These are phyloP conservation scores for Capsicum rhomboideum DNA, from an alignment of 257 asterid species.

Conservation along the genomic window DNA sequence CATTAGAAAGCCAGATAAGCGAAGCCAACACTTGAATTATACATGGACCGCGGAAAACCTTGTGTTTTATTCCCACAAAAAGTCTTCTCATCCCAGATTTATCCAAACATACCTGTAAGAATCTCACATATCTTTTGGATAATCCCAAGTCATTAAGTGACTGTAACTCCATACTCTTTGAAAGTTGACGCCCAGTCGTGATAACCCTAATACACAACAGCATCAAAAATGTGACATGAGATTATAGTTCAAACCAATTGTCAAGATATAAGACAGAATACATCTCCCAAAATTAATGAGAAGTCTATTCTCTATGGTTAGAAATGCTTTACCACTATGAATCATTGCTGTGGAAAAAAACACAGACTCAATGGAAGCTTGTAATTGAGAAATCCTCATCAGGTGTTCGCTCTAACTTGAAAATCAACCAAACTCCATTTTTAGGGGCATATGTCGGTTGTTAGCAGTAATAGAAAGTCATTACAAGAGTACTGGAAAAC, in stretches of 20 bases:
- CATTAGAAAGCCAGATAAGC: not conserved
- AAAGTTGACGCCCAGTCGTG: constrained; percentile 95
- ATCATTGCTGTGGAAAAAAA: not conserved
- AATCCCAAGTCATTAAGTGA: constrained; percentile 93
- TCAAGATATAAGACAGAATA: not conserved
- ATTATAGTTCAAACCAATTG: not conserved
- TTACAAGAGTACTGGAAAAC: not conserved
- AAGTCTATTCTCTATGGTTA: not conserved
- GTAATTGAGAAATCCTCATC: not conserved
- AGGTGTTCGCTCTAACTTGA: not conserved
- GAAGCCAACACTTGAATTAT: not conserved
- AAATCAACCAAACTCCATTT: not conserved
- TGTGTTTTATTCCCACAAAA: not conserved
- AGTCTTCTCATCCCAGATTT: not conserved
- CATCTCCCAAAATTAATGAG: not conserved
- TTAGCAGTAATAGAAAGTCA: not conserved
- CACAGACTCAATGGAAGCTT: not conserved
- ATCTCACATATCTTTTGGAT: constrained; percentile 88
- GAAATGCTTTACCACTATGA: not conserved
- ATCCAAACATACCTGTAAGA: constrained; percentile 65
- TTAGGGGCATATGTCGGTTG: not conserved
- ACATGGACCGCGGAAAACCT: not conserved
- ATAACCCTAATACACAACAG: constrained; percentile 50
- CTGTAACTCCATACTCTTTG: constrained; percentile 86
- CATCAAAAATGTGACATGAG: not conserved